phyloP scores from a whole-genome alignment of 1,139 yeast genomes.

The Kluyveromyces marxianus region DNA sequence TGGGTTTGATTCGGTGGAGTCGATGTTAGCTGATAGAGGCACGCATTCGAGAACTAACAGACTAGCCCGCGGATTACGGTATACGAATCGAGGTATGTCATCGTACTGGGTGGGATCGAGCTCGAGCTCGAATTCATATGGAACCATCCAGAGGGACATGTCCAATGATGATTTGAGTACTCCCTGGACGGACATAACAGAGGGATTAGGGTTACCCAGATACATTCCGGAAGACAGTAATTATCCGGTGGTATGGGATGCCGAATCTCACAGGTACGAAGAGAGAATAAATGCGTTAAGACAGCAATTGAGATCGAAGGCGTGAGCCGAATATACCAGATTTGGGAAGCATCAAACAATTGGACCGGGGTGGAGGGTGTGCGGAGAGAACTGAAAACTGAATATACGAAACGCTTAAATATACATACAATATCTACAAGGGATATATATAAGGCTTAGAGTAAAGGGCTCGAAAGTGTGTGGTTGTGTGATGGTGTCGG shows the following conservation, averaged over 20 bases:
- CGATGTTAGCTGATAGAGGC: constrained; percentile 59
- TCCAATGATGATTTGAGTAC: constrained; percentile 27
- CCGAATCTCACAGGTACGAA: constrained; percentile 34
- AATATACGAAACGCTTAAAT: background rate
- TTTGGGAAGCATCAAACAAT: too few species aligned
- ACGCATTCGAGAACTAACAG: constrained; percentile 62
- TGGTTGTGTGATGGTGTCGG: background rate
- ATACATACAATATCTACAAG: constrained; percentile 1
- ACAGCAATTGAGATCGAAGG: constrained; percentile 1
- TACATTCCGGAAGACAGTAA: constrained; percentile 34
- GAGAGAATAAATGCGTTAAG: constrained; percentile 26
- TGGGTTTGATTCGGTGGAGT: constrained; percentile 75
- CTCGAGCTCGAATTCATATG: constrained; percentile 7
- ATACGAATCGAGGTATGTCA: constrained; percentile 66
- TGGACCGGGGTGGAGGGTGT: too few species aligned
- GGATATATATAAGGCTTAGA: background rate
- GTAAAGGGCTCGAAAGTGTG: background rate
- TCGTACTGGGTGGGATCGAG: constrained; percentile 64
- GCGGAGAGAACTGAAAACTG: background rate
- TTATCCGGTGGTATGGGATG: constrained; percentile 50
- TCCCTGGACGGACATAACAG: constrained; percentile 43
- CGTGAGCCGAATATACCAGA: too few species aligned
- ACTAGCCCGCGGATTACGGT: constrained; percentile 76
- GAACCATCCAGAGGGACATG: constrained; percentile 5
- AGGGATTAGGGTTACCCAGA: constrained; percentile 9